phyloP scores from a whole-genome alignment of 768 basidiomycete species.

The Sarcodon sp. region DNA sequence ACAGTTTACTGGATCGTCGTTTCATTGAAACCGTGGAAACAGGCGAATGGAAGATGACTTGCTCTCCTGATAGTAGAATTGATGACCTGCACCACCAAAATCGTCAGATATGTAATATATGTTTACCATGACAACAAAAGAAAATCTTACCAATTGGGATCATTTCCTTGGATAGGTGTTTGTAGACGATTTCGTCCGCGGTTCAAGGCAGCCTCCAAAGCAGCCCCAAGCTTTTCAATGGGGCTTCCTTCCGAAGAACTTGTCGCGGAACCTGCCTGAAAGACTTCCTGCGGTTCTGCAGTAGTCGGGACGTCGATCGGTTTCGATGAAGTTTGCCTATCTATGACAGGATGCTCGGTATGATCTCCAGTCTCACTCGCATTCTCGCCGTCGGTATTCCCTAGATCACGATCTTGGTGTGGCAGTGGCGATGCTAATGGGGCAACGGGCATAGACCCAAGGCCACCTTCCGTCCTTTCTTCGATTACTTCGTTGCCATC shows the following conservation, averaged over 20 bases:
- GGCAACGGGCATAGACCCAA: no score
- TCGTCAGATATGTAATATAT: not conserved
- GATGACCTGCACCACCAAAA: constrained; percentile 15
- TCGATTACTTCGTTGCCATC: constrained; percentile 4
- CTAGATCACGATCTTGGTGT: not conserved
- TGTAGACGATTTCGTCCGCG: constrained; percentile 40
- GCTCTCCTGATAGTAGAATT: constrained; percentile 31
- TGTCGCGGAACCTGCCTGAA: constrained; percentile 24
- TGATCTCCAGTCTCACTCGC: constrained; percentile 6
- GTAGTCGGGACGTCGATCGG: constrained; percentile 15
- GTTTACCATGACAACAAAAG: not conserved
- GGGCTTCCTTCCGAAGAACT: constrained; percentile 40
- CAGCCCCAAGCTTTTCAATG: constrained; percentile 21
- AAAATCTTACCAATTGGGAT: constrained; percentile 32
- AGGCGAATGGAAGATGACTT: constrained; percentile 32
- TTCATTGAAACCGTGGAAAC: constrained; percentile 43
- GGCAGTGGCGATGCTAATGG: not conserved
- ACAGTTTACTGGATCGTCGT: constrained; percentile 43
- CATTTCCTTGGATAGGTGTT: constrained; percentile 42
- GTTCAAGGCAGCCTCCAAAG: constrained; percentile 22
- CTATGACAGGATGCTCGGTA: constrained; percentile 6
- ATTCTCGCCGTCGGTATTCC: not conserved
- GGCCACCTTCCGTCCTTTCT: not conserved
- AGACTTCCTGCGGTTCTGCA: constrained; percentile 13
- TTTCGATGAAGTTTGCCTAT: constrained; percentile 8